A percentile compares a stretch with the other conserved stretches of the same genome.
phyloP scores from a whole-genome alignment of 805 yeast species.

The Danielia oregonensis region DNA sequence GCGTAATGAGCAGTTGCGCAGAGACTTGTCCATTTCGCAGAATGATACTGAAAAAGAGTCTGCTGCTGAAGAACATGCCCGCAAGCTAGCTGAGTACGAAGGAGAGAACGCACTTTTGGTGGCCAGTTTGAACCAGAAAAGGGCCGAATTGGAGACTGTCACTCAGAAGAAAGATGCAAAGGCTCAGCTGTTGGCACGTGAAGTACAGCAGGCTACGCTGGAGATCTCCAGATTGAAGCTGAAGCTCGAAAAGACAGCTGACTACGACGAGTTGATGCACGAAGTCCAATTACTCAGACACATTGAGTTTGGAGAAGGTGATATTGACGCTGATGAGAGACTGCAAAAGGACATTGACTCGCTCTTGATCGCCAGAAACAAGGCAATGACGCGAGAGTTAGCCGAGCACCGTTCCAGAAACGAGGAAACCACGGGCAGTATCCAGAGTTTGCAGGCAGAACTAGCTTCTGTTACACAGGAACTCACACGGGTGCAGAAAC shows the following conservation, averaged over 20 bases:
- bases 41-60: slow-evolving; percentile 42
- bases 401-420: slow-evolving; percentile 62
- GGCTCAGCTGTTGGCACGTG: slow-evolving; percentile 40
- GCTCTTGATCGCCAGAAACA: slow-evolving; percentile 66
- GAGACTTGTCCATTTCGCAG: slow-evolving; percentile 56
- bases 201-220: slow-evolving; percentile 41
- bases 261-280: slow-evolving; percentile 76
- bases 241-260: slow-evolving; percentile 50
- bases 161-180: slow-evolving; percentile 27
- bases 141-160: slow-evolving; percentile 24
- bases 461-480: slow-evolving; percentile 33
- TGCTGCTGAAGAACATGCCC: slow-evolving; percentile 38
- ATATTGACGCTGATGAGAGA: slow-evolving; percentile 26
- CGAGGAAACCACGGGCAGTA: slow-evolving; percentile 40
- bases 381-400: slow-evolving; percentile 65
- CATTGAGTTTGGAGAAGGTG: slow-evolving; percentile 64
- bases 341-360: slow-evolving; percentile 54
- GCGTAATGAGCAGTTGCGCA: slow-evolving; percentile 70
- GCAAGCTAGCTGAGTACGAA: slow-evolving; percentile 53
- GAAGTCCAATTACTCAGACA: slow-evolving; percentile 71
- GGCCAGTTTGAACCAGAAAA: slow-evolving; percentile 53
- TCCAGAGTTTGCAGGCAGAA: slow-evolving; percentile 37
- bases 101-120: slow-evolving; percentile 63
- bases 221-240: slow-evolving; percentile 51
- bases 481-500: slow-evolving; percentile 36